Conservation (phyloP, 345 rosid genomes). For the Eucalyptus urophylla region DNA sequence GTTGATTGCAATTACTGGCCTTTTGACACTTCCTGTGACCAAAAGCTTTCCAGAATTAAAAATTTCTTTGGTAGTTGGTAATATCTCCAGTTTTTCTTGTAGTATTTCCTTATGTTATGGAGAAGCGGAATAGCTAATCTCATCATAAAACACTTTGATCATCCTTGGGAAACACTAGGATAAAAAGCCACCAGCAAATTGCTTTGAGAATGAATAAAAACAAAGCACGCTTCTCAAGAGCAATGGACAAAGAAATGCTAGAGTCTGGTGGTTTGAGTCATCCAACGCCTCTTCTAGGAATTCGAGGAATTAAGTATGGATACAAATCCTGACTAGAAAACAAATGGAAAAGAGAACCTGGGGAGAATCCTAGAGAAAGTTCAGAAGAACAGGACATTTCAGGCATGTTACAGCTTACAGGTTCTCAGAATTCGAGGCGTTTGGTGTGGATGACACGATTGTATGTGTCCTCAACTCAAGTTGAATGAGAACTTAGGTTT, state of each 20-base stretch:
- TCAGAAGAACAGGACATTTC: not conserved
- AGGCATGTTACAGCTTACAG: not conserved
- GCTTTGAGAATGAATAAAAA: not conserved
- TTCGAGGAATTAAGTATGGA: not conserved
- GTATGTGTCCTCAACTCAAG: not conserved
- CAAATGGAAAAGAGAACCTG: not conserved
- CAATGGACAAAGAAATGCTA: not conserved
- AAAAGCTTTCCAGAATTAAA: not conserved
- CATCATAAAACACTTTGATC: not conserved
- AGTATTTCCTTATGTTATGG: not conserved
- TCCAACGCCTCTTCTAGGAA: not conserved
- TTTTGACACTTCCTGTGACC: not conserved
- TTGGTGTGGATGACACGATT: not conserved
- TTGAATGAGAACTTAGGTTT: not conserved
- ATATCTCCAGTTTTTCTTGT: not conserved
- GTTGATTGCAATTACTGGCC: not conserved
- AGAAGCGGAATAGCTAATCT: not conserved
- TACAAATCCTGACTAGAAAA: not conserved
- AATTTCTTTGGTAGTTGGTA: not conserved
- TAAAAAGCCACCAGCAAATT: not conserved
- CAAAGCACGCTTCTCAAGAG: not conserved
- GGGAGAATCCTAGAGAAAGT: not conserved
- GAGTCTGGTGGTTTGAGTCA: not conserved
- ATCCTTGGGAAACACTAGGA: not conserved
- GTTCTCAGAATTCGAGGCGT: not conserved